phyloP scores from a whole-genome alignment of 495 filamentous ascomycete species.

The Pyrenula massariospora region DNA sequence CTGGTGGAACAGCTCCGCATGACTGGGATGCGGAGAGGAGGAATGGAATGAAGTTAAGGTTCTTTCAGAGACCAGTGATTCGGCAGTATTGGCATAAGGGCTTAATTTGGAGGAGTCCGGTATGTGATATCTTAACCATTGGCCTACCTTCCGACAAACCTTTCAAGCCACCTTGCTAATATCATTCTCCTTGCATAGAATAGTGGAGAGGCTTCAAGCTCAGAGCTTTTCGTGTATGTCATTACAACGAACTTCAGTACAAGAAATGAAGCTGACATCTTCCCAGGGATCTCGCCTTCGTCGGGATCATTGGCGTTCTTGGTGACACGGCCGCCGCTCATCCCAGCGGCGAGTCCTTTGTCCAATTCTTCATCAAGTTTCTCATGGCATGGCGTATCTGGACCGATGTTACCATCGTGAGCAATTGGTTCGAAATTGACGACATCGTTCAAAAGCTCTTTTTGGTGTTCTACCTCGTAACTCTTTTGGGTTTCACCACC shows the following conservation, averaged over 20 bases:
- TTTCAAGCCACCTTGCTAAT: neutral
- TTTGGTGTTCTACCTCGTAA: conserved; percentile 41
- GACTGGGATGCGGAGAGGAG: conserved; percentile 30
- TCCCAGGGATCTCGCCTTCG: conserved; percentile 26
- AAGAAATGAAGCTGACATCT: neutral
- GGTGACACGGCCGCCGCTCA: conserved; percentile 43
- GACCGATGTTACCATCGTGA: conserved; percentile 36
- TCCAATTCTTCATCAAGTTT: conserved; percentile 42
- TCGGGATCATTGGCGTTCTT: conserved; percentile 49
- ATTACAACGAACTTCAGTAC: conserved; percentile 19
- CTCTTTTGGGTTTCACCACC: conserved; percentile 43
- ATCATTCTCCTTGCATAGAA: conserved; percentile 17
- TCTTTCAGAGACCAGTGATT: conserved; percentile 42
- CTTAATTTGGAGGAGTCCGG: conserved; percentile 35
- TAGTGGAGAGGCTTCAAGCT: conserved; percentile 38
- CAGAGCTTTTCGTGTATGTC: conserved; percentile 41
- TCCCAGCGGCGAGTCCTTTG: conserved; percentile 32
- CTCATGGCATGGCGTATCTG: conserved; percentile 49
- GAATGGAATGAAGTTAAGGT: conserved; percentile 31
- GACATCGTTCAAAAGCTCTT: conserved; percentile 41
- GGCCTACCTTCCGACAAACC: too few species aligned
- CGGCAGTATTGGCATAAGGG: conserved; percentile 52
- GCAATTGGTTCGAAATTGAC: conserved; percentile 46
- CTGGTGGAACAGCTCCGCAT: conserved; percentile 11
- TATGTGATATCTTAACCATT: neutral